Evolutionary conservation across 2,329 filamentous ascomycete genomes (phyloP).

Genomic region (Chaetoscypha palmicola): DNA sequence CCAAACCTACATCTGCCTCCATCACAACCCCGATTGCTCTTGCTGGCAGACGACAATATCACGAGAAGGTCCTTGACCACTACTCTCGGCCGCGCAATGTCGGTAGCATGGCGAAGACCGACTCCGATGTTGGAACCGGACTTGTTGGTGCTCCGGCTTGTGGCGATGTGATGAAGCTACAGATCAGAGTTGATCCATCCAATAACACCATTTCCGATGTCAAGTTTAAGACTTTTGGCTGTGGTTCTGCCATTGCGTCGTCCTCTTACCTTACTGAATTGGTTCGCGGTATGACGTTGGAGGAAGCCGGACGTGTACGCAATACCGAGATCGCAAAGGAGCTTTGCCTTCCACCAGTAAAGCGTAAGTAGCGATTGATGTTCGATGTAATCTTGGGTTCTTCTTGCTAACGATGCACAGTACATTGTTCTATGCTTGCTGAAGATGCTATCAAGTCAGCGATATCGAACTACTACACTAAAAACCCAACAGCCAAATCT

Average conservation of each 20-base stretch:
- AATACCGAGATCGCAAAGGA: conserved; percentile 99
- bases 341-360: conserved; percentile 80
- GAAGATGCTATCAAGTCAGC: conserved; percentile 91
- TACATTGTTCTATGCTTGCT: conserved; percentile 88
- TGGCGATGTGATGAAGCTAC: conserved; percentile 89
- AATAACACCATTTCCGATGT: conserved; percentile 87
- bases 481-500: conserved; percentile 69
- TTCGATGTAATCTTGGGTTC: conserved; percentile 11
- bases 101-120: conserved; percentile 71
- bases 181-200: conserved; percentile 84
- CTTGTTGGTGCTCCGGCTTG: conserved; percentile 87
- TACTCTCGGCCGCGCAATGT: conserved; percentile 76
- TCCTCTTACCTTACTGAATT: conserved; percentile 93
- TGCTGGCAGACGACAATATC: conserved; percentile 28
- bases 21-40: conserved; percentile 22
- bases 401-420: conserved; percentile 36
- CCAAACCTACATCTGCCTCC: conserved; percentile 18
- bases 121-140: conserved; percentile 79
- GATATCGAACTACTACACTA: conserved; percentile 84
- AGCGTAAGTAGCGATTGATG: conserved; percentile 51
- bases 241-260: conserved; percentile 88
- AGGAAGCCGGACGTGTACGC: conserved; percentile 85
- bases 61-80: conserved; percentile 61
- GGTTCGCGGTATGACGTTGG: conserved; percentile 90
- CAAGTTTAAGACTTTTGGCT: conserved; percentile 98